Conservation (phyloP, 371 early-diverging fungal species). For the Coemansia sp. region DNA sequence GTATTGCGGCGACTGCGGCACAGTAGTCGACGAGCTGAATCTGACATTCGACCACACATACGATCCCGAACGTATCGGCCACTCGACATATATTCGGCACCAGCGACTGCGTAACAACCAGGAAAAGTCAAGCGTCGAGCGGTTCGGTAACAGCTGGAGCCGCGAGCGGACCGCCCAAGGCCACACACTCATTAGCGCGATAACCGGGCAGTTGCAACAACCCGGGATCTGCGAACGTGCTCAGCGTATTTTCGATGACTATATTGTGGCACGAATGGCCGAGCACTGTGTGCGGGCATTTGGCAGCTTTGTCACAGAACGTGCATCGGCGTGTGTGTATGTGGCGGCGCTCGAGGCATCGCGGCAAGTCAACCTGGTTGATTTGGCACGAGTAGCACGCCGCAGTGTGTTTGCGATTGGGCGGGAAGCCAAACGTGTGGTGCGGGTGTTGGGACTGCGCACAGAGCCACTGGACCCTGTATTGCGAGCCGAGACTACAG, state of each 20-base stretch:
- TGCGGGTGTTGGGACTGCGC: background rate
- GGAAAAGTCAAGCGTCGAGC: background rate
- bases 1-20: constrained; percentile 34
- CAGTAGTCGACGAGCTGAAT: constrained; percentile 14
- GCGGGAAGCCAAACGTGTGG: constrained; percentile 3
- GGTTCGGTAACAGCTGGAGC: constrained; percentile 6
- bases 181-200: background rate
- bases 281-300: constrained; percentile 1
- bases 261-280: constrained; percentile 1
- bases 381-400: constrained; percentile 5
- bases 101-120: background rate
- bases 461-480: constrained; percentile 14
- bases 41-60: constrained; percentile 8
- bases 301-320: background rate
- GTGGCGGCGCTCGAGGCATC: constrained; percentile 16
- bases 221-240: constrained; percentile 11
- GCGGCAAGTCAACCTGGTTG: constrained; percentile 10
- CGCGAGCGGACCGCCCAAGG: constrained; percentile 4
- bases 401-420: constrained; percentile 18
- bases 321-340: constrained; percentile 18
- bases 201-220: background rate
- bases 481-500: constrained; percentile 19
- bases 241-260: constrained; percentile 14
- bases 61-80: background rate
- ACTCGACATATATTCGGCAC: constrained; percentile 6